These are phyloP conservation scores for Leccinum boreale DNA, from an alignment of 768 basidiomycete genomes.

Conservation along the genomic window DNA sequence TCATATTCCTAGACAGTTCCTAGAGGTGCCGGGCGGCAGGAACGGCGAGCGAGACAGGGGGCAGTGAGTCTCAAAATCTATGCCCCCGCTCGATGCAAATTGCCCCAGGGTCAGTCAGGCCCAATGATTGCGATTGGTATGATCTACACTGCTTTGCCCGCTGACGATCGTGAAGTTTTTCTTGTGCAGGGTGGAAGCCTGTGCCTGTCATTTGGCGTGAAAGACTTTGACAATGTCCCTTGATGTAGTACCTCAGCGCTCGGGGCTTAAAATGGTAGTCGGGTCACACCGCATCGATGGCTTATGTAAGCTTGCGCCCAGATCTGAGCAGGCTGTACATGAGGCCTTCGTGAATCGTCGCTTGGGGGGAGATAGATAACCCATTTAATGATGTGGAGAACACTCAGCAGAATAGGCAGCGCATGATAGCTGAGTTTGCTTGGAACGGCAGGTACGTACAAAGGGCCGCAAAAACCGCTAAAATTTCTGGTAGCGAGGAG, in stretches of 20 bases:
- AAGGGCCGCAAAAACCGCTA: neutral
- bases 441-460: neutral
- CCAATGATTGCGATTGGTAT: neutral
- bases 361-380: neutral
- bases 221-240: neutral
- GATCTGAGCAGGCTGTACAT: neutral
- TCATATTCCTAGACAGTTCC: neutral
- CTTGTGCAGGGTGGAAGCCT: neutral
- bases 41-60: neutral
- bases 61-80: neutral
- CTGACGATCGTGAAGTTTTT: neutral
- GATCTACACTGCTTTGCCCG: neutral
- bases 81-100: neutral
- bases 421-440: neutral
- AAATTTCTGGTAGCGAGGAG: neutral
- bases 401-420: neutral
- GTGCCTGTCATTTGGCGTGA: neutral
- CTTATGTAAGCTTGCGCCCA: neutral
- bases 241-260: neutral
- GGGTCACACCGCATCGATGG: neutral
- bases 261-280: neutral
- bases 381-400: neutral
- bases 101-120: neutral
- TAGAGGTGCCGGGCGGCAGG: neutral
- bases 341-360: neutral